A percentile compares a stretch with the other conserved stretches of the same genome.
Evolutionary conservation across 1,284 basidiomycete genomes (phyloP).

Genomic region (Ganoderma lucidum): DNA sequence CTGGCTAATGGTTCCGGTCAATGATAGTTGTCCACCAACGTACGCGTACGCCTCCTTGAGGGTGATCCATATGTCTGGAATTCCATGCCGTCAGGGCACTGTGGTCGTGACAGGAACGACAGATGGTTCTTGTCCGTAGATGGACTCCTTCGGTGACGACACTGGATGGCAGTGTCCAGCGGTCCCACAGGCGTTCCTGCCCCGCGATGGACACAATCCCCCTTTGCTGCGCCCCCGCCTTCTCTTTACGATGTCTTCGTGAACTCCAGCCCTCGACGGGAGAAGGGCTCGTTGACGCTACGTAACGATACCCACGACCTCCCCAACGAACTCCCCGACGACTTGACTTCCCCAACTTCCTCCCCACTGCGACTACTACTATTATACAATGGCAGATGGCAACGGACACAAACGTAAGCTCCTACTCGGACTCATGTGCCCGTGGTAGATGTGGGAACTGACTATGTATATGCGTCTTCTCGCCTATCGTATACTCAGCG

Average conservation of each 20-base stretch:
- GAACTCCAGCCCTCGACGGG: background rate
- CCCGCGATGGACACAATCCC: background rate
- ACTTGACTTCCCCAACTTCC: no score
- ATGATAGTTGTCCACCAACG: no score
- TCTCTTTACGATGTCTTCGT: slow-evolving; percentile 2
- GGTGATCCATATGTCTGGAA: no score
- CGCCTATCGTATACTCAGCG: background rate
- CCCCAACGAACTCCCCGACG: background rate
- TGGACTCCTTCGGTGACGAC: slow-evolving; percentile 3
- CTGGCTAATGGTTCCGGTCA: no score
- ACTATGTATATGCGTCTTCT: background rate
- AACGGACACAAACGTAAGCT: background rate
- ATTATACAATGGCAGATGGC: slow-evolving; percentile 4
- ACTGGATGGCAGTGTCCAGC: background rate
- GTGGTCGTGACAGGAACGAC: background rate
- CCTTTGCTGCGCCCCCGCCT: background rate
- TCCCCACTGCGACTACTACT: background rate
- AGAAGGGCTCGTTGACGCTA: background rate
- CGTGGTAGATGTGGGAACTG: background rate
- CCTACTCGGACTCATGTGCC: background rate
- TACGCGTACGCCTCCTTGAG: no score
- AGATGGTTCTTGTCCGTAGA: background rate
- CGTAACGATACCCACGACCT: background rate
- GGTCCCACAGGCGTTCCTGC: slow-evolving; percentile 1
- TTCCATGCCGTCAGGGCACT: background rate